A percentile compares a stretch with the other conserved stretches of the same genome.
Evolutionary conservation across 768 basidiomycete species (phyloP).

Genomic region (Sarcomyxa edulis): DNA sequence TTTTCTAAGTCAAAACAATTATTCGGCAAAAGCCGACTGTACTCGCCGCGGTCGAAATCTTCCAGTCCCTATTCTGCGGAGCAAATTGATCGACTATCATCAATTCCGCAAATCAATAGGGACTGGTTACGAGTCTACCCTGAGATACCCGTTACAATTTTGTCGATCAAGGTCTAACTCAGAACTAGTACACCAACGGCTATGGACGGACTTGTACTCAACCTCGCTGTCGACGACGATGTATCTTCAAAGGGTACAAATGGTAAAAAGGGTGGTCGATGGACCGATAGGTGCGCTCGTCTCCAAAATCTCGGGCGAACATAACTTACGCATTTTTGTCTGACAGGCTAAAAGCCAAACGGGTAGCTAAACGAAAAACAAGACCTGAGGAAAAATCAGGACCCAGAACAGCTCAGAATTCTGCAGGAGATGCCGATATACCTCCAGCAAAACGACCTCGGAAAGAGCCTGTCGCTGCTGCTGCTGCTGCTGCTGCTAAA

Average conservation of each 20-base stretch:
- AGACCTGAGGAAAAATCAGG: conserved; percentile 27
- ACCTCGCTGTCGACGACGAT: conserved; percentile 46
- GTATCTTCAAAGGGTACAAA: conserved; percentile 18
- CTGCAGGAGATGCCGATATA: conserved; percentile 19
- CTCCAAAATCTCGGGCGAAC: conserved; percentile 5
- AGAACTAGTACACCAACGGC: too few relatives aligned
- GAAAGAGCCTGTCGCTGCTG: conserved; percentile 15
- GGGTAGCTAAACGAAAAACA: conserved; percentile 56
- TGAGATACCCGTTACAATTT: too few relatives aligned
- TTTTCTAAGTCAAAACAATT: too few relatives aligned
- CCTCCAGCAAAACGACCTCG: conserved; percentile 47
- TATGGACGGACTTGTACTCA: conserved; percentile 75
- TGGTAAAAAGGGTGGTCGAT: conserved; percentile 57
- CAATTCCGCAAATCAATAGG: too few relatives aligned
- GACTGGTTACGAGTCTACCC: too few relatives aligned
- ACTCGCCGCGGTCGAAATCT: too few relatives aligned
- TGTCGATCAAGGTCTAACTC: too few relatives aligned
- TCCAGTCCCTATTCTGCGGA: too few relatives aligned
- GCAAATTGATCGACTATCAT: too few relatives aligned
- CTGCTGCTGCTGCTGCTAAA: conserved; percentile 15
- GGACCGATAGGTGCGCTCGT: conserved; percentile 66
- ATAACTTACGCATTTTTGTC: conserved; percentile 12
- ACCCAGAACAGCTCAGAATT: conserved; percentile 6
- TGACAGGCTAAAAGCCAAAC: conserved; percentile 68
- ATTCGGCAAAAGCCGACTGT: too few relatives aligned